Evolutionary conservation across 2,329 filamentous ascomycete genomes (phyloP), one percentile per base, ranked within the genome.

Genomic region (Ilyonectria robusta): DNA sequence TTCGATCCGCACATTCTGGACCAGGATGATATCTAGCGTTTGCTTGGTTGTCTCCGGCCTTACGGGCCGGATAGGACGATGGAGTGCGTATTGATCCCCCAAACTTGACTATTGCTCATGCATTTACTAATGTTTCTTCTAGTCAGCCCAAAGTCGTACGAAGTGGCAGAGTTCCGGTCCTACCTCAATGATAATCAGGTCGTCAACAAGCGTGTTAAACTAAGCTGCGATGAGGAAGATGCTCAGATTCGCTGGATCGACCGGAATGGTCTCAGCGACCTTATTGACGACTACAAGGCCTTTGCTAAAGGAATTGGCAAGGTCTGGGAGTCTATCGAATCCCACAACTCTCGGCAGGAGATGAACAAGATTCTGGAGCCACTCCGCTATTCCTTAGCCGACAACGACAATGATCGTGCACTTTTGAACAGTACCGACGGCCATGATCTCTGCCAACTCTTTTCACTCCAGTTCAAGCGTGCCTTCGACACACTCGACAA

Each of bases 21-120:
- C 71, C 72, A 72, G 72, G 74, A 79, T 79, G 75, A 78, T 79
- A 69, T 69, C 72, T 50, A 71, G 61, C 48, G 54, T 78, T 59
- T 69, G 70, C 48, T 68, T 73, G 31, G 75, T 74, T 35, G 56
- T 79, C 26, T 67, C 75, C 40, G 72, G 72, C 59, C 42, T 79
- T n/a, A 66, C 76, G 23, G 75, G 74, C 31, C 73, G 55, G 59
- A 55, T 79, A 37, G 61, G 68, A 48, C 75, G 67, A 62, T 66
- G 75, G 40, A 59, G 77, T 78, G 67, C 10, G 75, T 60, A 35
- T 47, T 29, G 26, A 21, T 9, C 8, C 23, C 4, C 44, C 29
- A 1, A 21, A 10, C 21, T 50, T 17, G 2, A 19, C 46, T 29
- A 54, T 15, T 37, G 44, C 61, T 69, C 47, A 68, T 33, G 8